Percentiles rank a stretch among this genome's conserved stretches.
Conservation (phyloP, 192 early-diverging fungal genomes). For the Linnemannia exigua region DNA sequence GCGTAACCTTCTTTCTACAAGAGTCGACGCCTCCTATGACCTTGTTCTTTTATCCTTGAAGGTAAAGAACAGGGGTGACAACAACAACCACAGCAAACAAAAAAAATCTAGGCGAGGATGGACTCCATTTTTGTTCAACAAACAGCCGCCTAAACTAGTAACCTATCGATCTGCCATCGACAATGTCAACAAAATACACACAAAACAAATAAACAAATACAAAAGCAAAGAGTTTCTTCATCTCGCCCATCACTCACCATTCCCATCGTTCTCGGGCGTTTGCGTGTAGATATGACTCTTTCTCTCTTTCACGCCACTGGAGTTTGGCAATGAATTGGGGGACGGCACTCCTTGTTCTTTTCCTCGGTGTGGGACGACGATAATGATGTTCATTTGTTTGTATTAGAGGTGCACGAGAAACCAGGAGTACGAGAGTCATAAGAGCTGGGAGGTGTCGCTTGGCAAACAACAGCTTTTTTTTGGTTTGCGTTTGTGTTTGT, state of each 20-base stretch:
- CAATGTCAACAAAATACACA: not conserved
- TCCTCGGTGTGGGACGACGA: too few species aligned
- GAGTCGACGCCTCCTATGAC: not conserved
- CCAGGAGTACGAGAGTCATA: too few species aligned
- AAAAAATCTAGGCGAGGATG: not conserved
- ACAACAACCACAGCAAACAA: not conserved
- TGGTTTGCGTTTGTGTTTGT: too few species aligned
- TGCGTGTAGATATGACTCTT: constrained; percentile 6
- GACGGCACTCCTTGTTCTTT: too few species aligned
- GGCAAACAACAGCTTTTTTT: too few species aligned
- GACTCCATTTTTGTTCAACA: not conserved
- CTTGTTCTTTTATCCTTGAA: not conserved
- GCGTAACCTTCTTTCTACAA: not conserved
- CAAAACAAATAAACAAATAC: too few species aligned
- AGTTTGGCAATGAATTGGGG: not conserved
- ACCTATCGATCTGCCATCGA: not conserved
- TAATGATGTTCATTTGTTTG: not conserved
- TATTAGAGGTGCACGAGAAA: not conserved
- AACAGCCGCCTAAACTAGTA: not conserved
- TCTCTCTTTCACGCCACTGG: not conserved
- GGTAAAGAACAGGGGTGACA: not conserved
- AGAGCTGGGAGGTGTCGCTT: too few species aligned
- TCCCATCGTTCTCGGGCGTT: not conserved
- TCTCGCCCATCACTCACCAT: not conserved
- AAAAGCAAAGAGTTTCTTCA: not conserved